These are phyloP conservation scores for Lentinula edodes DNA, from an alignment of 768 basidiomycete genomes.

Conservation along the genomic window DNA sequence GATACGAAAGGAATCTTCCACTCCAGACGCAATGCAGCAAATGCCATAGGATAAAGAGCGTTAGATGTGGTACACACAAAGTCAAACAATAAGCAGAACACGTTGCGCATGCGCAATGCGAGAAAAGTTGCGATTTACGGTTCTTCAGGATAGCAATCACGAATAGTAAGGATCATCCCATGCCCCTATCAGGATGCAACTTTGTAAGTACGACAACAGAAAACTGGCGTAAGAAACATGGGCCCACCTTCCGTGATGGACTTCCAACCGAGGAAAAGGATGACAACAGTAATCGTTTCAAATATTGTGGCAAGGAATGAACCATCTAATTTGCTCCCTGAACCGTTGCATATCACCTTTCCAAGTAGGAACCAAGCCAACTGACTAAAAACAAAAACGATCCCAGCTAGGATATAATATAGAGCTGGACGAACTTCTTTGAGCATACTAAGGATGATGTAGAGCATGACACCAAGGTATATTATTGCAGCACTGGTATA, in stretches of 20 bases:
- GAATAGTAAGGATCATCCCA: neutral
- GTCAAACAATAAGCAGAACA: neutral
- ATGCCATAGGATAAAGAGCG: no score
- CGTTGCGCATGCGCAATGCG: neutral
- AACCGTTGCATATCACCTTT: slow-evolving; percentile 63
- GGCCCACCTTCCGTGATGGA: slow-evolving; percentile 83
- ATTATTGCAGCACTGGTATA: slow-evolving; percentile 50
- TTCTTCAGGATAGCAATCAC: neutral
- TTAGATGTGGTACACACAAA: neutral
- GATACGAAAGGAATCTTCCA: no score
- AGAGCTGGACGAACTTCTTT: slow-evolving; percentile 76
- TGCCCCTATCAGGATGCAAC: neutral
- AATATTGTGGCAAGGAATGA: slow-evolving; percentile 82
- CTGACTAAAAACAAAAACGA: slow-evolving; percentile 76
- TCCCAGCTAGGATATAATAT: slow-evolving; percentile 66
- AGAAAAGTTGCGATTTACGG: neutral
- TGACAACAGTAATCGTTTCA: slow-evolving; percentile 67
- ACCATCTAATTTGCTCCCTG: slow-evolving; percentile 72
- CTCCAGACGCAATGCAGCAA: no score
- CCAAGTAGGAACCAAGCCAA: slow-evolving; percentile 79
- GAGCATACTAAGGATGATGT: slow-evolving; percentile 71
- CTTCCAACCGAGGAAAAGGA: slow-evolving; percentile 76
- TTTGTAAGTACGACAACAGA: neutral
- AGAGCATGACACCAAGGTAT: slow-evolving; percentile 74
- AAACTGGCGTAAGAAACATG: no score